Evolutionary conservation across 73 alveolate species (phyloP).

Genomic region (Symbiodinium pilosum): DNA sequence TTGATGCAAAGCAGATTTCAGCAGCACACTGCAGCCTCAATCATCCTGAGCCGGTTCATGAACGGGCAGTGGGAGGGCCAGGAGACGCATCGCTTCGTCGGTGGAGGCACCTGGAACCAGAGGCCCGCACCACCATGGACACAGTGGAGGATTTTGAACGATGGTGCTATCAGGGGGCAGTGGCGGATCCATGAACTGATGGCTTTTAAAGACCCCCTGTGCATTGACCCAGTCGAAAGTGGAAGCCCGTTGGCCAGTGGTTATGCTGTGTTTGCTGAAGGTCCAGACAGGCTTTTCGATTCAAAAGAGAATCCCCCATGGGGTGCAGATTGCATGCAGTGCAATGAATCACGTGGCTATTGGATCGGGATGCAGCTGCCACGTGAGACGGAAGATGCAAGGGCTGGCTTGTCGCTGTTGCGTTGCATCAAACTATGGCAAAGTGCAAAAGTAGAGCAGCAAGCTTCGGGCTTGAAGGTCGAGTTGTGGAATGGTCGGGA

Average conservation of each 20-base stretch:
- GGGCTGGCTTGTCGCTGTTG: not conserved
- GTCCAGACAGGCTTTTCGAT: not conserved
- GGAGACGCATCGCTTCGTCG: not conserved
- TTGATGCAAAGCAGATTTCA: not conserved
- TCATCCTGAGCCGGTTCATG: not conserved
- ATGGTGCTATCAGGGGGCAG: not conserved
- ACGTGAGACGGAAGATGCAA: not conserved
- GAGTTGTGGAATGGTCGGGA: conserved; percentile 5
- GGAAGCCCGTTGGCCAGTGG: conserved; percentile 17
- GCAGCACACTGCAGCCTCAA: conserved; percentile 6
- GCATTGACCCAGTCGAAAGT: not conserved
- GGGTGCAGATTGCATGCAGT: not conserved
- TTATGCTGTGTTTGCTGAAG: not conserved
- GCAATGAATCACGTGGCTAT: not conserved
- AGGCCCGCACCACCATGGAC: conserved; percentile 15
- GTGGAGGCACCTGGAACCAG: conserved; percentile 4
- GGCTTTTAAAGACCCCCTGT: not conserved
- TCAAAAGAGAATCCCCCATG: not conserved
- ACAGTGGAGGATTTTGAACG: not conserved
- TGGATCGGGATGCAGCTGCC: conserved; percentile 12
- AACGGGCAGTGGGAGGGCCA: conserved; percentile 1
- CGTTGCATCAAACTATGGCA: conserved; percentile 7
- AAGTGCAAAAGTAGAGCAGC: not conserved
- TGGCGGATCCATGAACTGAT: conserved; percentile 7
- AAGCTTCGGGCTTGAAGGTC: not conserved